Evolutionary conservation across 352 stramenopile species (phyloP), one percentile per base, ranked within the genome.

Genomic region (Aphanomyces euteiches): DNA sequence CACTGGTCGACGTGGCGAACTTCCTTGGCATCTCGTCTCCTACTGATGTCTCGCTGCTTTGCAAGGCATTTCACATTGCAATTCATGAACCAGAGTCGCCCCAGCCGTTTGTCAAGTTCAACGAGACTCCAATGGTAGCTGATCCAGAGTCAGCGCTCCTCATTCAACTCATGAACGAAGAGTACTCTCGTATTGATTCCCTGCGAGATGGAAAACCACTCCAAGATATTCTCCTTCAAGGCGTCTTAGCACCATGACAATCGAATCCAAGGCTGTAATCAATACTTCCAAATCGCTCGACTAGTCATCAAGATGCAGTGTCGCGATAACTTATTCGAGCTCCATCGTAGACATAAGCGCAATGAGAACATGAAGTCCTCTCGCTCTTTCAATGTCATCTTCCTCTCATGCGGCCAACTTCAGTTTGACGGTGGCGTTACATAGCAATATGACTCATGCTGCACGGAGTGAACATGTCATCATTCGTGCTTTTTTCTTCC

Each of bases 91-190:
- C 17, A 47, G 64, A 70, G 45, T 56, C 64, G 34, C 13, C 63
- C n/a, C n/a, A 58, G 50, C 19, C 19, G 7, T 70, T 48, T 19
- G 53, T 70, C 21, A 47, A 50, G 34, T 70, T 70, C 54, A 70
- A 70, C 19, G 64, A 70, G 61, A 17, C 17, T 15, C 64, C 64
- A 21, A 43, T 70, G 10, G 34, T 34, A 5, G 40, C 54, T 6
- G 28, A 41, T 12, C 39, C 19, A 8, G 41, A 67, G 6, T 7
- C 59, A 7, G 7, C 38, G 3, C 15, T 67, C 15, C 43, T 67
- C 19, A 45, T 28, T 5, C 6, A 37, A 37, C 43, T 61, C 17
- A 37, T 61, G 54, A 28, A 67, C 28, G 17, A 39, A 19, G 64
- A 70, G 47, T 70, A 63, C 41, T 21, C 48, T 17, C 6, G 4